phyloP scores from a whole-genome alignment of 2,329 filamentous ascomycete species.

The Arthrobotrys entomopaga region DNA sequence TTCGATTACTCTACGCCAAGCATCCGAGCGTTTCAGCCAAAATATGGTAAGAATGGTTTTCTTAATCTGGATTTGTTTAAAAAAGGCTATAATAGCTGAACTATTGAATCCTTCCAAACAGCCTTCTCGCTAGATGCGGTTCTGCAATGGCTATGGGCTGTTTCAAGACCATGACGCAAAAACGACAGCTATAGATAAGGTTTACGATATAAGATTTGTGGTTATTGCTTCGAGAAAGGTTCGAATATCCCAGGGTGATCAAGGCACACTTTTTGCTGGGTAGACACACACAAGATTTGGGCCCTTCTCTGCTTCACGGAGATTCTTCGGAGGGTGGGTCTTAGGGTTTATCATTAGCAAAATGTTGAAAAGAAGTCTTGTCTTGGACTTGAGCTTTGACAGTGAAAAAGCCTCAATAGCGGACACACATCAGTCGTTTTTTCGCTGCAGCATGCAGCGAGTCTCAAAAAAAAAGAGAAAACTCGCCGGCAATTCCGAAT shows the following conservation, averaged over 20 bases:
- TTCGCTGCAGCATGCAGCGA: too few relatives aligned
- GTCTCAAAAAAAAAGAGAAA: too few relatives aligned
- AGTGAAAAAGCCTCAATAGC: not conserved
- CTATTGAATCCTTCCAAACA: conserved; percentile 21
- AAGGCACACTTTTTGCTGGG: too few relatives aligned
- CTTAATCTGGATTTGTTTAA: conserved; percentile 49
- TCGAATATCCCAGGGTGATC: too few relatives aligned
- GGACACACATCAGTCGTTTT: conserved; percentile 2
- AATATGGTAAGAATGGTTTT: not conserved
- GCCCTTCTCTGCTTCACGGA: conserved; percentile 16
- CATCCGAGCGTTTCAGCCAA: conserved; percentile 11
- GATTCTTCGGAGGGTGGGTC: conserved; percentile 11
- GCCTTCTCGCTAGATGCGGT: conserved; percentile 1
- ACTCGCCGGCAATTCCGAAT: conserved; percentile 45
- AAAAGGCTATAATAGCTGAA: conserved; percentile 21
- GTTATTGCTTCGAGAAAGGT: too few relatives aligned
- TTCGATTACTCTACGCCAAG: not conserved
- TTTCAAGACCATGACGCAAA: conserved; percentile 42
- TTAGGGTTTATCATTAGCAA: not conserved
- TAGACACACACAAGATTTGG: too few relatives aligned
- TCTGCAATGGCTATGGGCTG: conserved; percentile 5
- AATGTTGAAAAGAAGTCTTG: not conserved
- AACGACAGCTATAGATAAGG: not conserved
- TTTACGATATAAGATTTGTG: not conserved
- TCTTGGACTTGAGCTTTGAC: conserved; percentile 14